Evolutionary conservation across 192 early-diverging fungal genomes (phyloP).

Genomic region (Umbelopsis vinacea): DNA sequence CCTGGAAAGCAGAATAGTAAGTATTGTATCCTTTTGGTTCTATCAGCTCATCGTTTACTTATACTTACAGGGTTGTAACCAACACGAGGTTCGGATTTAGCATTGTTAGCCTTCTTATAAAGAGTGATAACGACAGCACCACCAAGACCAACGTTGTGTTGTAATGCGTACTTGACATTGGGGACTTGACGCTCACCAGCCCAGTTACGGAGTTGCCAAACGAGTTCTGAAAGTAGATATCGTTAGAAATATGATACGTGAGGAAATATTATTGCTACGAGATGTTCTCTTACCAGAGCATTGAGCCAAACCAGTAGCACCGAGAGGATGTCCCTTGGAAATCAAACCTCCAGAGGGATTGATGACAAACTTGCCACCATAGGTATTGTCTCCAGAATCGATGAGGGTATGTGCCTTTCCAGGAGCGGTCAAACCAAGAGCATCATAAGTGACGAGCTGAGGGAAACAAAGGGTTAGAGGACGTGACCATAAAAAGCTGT

Average conservation of each 20-base stretch:
- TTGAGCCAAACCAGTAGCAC: constrained; percentile 79
- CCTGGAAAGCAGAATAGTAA: constrained; percentile 34
- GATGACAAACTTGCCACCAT: constrained; percentile 68
- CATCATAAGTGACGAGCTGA: constrained; percentile 67
- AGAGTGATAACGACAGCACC: constrained; percentile 72
- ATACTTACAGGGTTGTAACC: constrained; percentile 57
- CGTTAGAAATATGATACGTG: background rate
- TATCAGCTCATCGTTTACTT: constrained; percentile 35
- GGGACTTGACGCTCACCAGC: constrained; percentile 69
- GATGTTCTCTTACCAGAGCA: constrained; percentile 49
- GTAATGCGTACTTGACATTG: constrained; percentile 65
- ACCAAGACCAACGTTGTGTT: constrained; percentile 78
- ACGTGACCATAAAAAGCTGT: background rate
- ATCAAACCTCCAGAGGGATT: constrained; percentile 78
- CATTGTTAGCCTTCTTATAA: constrained; percentile 58
- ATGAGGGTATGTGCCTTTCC: constrained; percentile 69
- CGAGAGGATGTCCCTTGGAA: constrained; percentile 79
- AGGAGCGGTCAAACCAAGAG: constrained; percentile 64
- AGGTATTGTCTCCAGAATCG: constrained; percentile 58
- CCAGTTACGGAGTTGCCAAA: constrained; percentile 69
- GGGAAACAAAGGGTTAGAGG: background rate
- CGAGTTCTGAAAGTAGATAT: constrained; percentile 32
- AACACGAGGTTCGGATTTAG: constrained; percentile 42
- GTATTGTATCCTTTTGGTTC: constrained; percentile 14
- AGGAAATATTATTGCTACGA: background rate